A percentile compares a stretch with the other conserved stretches of the same genome.
Evolutionary conservation across 2,329 filamentous ascomycete genomes (phyloP).

Genomic region (Colletotrichum chlorophyti): DNA sequence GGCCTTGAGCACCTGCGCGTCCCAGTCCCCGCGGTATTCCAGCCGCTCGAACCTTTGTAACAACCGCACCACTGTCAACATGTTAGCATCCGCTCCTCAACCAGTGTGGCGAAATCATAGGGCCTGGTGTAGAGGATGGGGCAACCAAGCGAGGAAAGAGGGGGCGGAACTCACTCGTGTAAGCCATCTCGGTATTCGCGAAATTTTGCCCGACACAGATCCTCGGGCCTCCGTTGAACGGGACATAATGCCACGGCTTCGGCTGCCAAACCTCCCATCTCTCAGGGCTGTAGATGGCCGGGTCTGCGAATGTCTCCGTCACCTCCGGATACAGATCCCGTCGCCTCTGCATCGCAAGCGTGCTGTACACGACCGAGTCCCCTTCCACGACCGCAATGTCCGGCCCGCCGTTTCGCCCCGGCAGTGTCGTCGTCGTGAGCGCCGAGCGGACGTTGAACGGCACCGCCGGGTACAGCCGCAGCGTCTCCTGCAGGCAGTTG

Average conservation of each 20-base stretch:
- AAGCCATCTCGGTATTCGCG: slow-evolving; percentile 65
- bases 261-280: slow-evolving; percentile 59
- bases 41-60: slow-evolving; percentile 66
- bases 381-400: slow-evolving; percentile 53
- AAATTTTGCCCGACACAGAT: slow-evolving; percentile 65
- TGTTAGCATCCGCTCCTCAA: neutral
- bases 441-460: slow-evolving; percentile 81
- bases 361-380: slow-evolving; percentile 56
- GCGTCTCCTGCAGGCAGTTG: slow-evolving; percentile 76
- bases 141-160: slow-evolving; percentile 35
- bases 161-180: slow-evolving; percentile 40
- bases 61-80: slow-evolving; percentile 50
- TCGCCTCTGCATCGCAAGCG: slow-evolving; percentile 58
- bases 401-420: slow-evolving; percentile 43
- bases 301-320: slow-evolving; percentile 44
- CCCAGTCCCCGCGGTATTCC: slow-evolving; percentile 54
- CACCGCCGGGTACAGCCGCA: slow-evolving; percentile 79
- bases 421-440: slow-evolving; percentile 76
- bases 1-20: slow-evolving; percentile 50
- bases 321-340: slow-evolving; percentile 53
- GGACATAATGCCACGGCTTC: slow-evolving; percentile 60
- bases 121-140: neutral
- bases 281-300: slow-evolving; percentile 54
- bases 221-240: slow-evolving; percentile 36
- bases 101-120: neutral